These are phyloP conservation scores for Vitis vinifera DNA, from an alignment of 164 flowering plant species.

Conservation along the genomic window DNA sequence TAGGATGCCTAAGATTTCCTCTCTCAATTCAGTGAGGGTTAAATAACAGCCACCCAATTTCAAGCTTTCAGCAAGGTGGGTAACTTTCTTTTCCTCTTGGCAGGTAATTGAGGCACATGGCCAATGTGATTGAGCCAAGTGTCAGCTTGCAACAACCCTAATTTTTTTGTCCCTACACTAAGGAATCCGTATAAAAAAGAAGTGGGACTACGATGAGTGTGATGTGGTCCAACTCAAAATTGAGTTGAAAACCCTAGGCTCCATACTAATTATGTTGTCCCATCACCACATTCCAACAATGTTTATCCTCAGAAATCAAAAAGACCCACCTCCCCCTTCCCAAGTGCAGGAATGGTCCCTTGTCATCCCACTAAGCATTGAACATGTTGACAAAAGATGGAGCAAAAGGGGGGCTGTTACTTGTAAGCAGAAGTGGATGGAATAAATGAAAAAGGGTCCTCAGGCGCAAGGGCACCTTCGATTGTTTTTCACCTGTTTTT, in stretches of 20 bases:
- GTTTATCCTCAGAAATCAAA: slow-evolving; percentile 15
- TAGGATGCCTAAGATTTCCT: slow-evolving; percentile 8
- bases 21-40: slow-evolving; percentile 8
- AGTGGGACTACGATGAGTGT: slow-evolving; percentile 7
- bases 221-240: slow-evolving; percentile 10
- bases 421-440: background rate
- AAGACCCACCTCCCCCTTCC: slow-evolving; percentile 17
- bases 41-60: background rate
- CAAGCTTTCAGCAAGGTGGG: background rate
- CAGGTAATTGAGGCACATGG: slow-evolving; percentile 2
- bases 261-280: slow-evolving; percentile 36
- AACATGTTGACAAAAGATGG: slow-evolving; percentile 37
- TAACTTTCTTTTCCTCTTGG: slow-evolving; percentile 8
- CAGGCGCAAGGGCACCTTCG: no score
- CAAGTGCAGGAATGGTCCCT: slow-evolving; percentile 25
- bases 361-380: slow-evolving; percentile 15
- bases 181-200: background rate
- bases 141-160: slow-evolving; percentile 3
- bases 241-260: slow-evolving; percentile 15
- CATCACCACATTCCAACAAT: slow-evolving; percentile 32
- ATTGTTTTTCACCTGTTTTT: no score
- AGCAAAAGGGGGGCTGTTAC: slow-evolving; percentile 35
- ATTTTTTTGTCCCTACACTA: slow-evolving; percentile 1
- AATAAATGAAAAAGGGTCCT: background rate
- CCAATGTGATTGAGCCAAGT: background rate